These are phyloP conservation scores for Afroboletus lepidellus DNA, from an alignment of 1,284 basidiomycete species.

Conservation along the genomic window DNA sequence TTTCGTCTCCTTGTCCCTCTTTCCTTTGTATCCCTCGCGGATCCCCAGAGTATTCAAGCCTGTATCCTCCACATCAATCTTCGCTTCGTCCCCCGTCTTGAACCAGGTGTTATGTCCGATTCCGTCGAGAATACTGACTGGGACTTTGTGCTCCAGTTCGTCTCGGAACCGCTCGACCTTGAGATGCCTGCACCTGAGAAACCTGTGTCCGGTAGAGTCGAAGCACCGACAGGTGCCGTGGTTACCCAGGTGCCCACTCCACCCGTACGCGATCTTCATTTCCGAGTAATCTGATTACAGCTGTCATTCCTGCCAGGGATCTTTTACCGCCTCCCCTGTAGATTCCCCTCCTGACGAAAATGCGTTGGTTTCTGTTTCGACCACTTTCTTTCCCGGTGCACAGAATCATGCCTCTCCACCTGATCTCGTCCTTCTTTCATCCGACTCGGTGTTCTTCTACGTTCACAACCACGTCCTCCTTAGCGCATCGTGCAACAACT, in stretches of 20 bases:
- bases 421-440: slow-evolving; percentile 63
- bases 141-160: slow-evolving; percentile 63
- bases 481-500: slow-evolving; percentile 51
- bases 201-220: slow-evolving; percentile 33
- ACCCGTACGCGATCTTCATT: slow-evolving; percentile 45
- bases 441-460: slow-evolving; percentile 76
- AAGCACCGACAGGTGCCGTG: slow-evolving; percentile 15
- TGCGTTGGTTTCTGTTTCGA: slow-evolving; percentile 69
- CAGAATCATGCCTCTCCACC: slow-evolving; percentile 52
- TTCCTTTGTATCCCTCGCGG: slow-evolving; percentile 1
- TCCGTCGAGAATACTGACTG: slow-evolving; percentile 51
- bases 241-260: slow-evolving; percentile 60
- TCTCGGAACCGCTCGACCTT: slow-evolving; percentile 52
- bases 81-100: not conserved
- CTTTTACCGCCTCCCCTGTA: slow-evolving; percentile 49
- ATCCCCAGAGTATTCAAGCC: not conserved
- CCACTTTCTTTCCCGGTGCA: slow-evolving; percentile 72
- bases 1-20: not conserved
- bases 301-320: slow-evolving; percentile 37
- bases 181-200: slow-evolving; percentile 37
- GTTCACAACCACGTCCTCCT: slow-evolving; percentile 54
- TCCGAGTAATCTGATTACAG: slow-evolving; percentile 7
- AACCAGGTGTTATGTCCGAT: slow-evolving; percentile 21
- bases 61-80: not conserved
- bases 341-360: slow-evolving; percentile 39